Evolutionary conservation across 2,329 filamentous ascomycete species (phyloP).

Genomic region (Sphaerulina musiva): DNA sequence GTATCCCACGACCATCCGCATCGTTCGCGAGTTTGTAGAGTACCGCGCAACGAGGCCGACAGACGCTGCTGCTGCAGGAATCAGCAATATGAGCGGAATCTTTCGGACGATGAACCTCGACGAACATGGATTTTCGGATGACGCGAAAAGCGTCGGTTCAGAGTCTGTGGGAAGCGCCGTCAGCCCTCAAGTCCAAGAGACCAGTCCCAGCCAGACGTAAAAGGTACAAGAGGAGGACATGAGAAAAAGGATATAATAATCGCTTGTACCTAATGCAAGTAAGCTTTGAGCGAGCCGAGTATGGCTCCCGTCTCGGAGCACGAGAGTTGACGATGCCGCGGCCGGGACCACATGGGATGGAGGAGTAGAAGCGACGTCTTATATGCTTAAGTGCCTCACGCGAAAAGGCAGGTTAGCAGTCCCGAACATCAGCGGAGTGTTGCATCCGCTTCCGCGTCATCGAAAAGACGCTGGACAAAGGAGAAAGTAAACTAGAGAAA

Average conservation of each 20-base stretch:
- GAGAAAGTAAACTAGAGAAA: too few relatives aligned
- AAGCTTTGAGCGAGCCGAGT: too few relatives aligned
- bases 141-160: conserved; percentile 18
- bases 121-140: conserved; percentile 21
- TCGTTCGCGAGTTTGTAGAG: conserved; percentile 67
- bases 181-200: conserved; percentile 19
- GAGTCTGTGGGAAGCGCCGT: conserved; percentile 14
- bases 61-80: conserved; percentile 22
- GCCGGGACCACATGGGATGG: too few relatives aligned
- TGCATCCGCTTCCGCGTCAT: too few relatives aligned
- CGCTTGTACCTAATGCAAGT: background rate
- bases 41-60: conserved; percentile 29
- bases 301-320: too few relatives aligned
- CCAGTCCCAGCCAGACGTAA: conserved; percentile 20
- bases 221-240: background rate
- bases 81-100: conserved; percentile 34
- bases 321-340: too few relatives aligned
- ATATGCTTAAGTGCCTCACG: too few relatives aligned
- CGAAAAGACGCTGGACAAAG: too few relatives aligned
- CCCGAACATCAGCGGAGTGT: too few relatives aligned
- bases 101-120: conserved; percentile 37
- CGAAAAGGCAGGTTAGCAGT: too few relatives aligned
- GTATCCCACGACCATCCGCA: conserved; percentile 65
- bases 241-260: background rate
- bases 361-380: too few relatives aligned